Base-by-base conservation (phyloP, 2,329 filamentous ascomycete genomes). In the Penicillium sp. region DNA sequence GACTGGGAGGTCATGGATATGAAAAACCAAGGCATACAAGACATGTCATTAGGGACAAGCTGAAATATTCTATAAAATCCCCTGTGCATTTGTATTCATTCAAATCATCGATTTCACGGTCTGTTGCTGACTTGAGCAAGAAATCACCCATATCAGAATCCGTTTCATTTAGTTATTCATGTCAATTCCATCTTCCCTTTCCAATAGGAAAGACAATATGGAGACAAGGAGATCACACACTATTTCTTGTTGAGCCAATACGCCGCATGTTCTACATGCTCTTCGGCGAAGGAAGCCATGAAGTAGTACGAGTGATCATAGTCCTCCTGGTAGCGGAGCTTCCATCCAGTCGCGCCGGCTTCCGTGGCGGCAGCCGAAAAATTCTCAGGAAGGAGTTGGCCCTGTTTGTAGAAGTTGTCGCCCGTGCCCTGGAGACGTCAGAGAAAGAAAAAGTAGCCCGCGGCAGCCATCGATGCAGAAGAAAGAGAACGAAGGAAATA, bases 281-380 rank as follows among this genome's bases (percentile, higher is more conserved):
- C 90, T 59, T 87, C 84, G 29, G 84, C 80, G 64, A 98, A 98
- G 11, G 81, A 82, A 23, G 90, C 84, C 75, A 98, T 94, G 69
- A 95, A 96, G 70, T 82, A 98, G 73, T 98, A 98, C 48, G 88
- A 94, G 71, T 98, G 93, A 66, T 98, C 93, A 63, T 98, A 97
- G 47, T 83, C 89, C 71, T 86, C 60, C 64, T 95, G 91, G 74
- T 91, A 93, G 58, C 91, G 80, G 49, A 97, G 70, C 38, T 80
- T 80, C 48, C 96, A 71, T 7, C 85, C 86, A 43, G 75, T 71
- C 36, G 88, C 76, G 14, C 87, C 87, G 17, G 81, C 79, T 51
- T 85, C 82, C 70, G 87, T 83, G 43, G 83, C 88, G 9, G 86
- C 90, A 57, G 81, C 77, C 51, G 85, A 80, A 37, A 98, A 81